Evolutionary conservation across 2,329 filamentous ascomycete genomes (phyloP).

Genomic region (Thelonectria rubi): DNA sequence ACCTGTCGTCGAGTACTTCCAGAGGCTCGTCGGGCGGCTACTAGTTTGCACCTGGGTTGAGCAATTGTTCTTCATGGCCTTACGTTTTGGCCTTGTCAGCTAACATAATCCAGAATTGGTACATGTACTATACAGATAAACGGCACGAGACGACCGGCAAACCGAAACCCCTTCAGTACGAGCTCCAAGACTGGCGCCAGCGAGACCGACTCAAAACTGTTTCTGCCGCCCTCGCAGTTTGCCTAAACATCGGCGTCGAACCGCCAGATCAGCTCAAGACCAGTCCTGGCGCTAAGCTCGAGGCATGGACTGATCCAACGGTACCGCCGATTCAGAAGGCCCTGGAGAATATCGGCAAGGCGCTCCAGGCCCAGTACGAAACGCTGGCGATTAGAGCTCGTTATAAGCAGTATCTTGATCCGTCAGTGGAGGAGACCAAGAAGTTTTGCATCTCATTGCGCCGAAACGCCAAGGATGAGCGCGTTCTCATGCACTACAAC

Average conservation of each 20-base stretch:
- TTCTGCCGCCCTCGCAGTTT: constrained; percentile 91
- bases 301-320: constrained; percentile 96
- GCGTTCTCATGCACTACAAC: constrained; percentile 98
- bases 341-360: constrained; percentile 93
- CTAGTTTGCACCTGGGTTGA: neutral
- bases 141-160: constrained; percentile 94
- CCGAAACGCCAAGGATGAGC: constrained; percentile 92
- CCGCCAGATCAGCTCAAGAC: constrained; percentile 97
- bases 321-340: constrained; percentile 82
- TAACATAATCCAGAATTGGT: constrained; percentile 77
- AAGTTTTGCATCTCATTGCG: constrained; percentile 93
- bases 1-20: neutral
- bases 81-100: constrained; percentile 5
- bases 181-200: constrained; percentile 95
- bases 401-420: constrained; percentile 96
- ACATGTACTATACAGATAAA: constrained; percentile 99
- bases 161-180: constrained; percentile 72
- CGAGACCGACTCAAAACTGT: constrained; percentile 96
- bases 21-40: neutral
- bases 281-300: constrained; percentile 88
- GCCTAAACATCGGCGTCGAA: constrained; percentile 96
- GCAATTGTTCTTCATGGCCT: neutral
- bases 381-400: constrained; percentile 93
- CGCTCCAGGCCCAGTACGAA: constrained; percentile 95
- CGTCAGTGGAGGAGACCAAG: constrained; percentile 96